Conservation (phyloP, 2,329 filamentous ascomycete species). For the Epichloe sp. region DNA sequence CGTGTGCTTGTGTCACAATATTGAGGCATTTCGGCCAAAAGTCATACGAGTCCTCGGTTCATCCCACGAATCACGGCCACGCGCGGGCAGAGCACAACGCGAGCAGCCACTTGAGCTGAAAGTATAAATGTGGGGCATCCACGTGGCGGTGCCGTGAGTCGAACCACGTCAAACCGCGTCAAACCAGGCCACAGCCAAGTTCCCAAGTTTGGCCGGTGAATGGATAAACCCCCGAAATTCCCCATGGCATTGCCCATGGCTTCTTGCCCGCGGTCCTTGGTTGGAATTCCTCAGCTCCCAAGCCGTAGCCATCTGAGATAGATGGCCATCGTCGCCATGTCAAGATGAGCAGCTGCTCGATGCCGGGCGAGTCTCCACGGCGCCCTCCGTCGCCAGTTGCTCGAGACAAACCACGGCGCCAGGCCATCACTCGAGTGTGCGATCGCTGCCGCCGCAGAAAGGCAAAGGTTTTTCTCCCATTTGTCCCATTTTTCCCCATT, state of each 20-base stretch:
- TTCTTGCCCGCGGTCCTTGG: not conserved
- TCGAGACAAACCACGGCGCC: constrained; percentile 8
- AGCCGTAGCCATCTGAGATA: not conserved
- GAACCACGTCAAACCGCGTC: no score
- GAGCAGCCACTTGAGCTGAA: not conserved
- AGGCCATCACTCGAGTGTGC: constrained; percentile 17
- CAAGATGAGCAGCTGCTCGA: constrained; percentile 6
- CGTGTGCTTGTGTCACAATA: no score
- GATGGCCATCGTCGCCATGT: not conserved
- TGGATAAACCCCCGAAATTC: constrained; percentile 5
- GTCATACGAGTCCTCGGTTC: no score
- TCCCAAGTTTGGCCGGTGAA: not conserved
- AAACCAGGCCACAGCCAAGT: no score
- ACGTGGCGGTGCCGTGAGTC: not conserved
- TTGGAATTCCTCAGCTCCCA: not conserved
- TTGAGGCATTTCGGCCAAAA: no score
- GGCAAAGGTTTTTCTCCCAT: constrained; percentile 16
- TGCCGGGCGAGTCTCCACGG: constrained; percentile 9
- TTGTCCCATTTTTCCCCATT: not conserved
- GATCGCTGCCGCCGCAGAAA: constrained; percentile 24
- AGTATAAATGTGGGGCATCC: constrained; percentile 5
- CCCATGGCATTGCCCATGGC: not conserved
- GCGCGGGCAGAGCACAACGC: no score
- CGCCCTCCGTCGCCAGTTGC: constrained; percentile 6
- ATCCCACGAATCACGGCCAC: no score